Percentiles rank a stretch among this genome's conserved stretches.
phyloP scores from a whole-genome alignment of 208 protist species.

The Acanthamoeba lugdunensis region DNA sequence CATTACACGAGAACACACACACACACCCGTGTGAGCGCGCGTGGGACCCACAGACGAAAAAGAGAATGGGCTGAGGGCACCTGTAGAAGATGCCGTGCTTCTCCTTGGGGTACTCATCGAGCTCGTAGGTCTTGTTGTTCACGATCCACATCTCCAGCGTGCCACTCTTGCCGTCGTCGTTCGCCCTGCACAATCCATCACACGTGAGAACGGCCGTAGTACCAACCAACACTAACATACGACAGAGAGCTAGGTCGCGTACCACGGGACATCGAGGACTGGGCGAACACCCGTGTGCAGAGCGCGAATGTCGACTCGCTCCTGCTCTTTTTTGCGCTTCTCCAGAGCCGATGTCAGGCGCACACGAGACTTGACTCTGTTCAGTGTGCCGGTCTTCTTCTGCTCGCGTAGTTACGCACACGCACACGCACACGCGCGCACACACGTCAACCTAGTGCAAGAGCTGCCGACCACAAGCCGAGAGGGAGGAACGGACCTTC shows the following conservation, averaged over 20 bases:
- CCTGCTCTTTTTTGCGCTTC: slow-evolving; percentile 65
- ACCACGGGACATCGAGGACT: slow-evolving; percentile 31
- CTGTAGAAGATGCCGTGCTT: slow-evolving; percentile 75
- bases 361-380: slow-evolving; percentile 67
- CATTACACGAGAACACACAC: background rate
- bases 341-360: slow-evolving; percentile 21
- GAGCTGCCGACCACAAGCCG: too few relatives aligned
- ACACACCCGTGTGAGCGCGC: too few relatives aligned
- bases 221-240: background rate
- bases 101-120: slow-evolving; percentile 21
- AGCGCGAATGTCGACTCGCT: slow-evolving; percentile 51
- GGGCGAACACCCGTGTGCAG: slow-evolving; percentile 62
- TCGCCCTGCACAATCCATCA: slow-evolving; percentile 6
- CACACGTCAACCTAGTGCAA: background rate
- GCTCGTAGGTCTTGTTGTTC: slow-evolving; percentile 68
- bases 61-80: background rate
- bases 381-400: slow-evolving; percentile 68
- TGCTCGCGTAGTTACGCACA: background rate
- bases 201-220: background rate
- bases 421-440: background rate
- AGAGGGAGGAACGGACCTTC: background rate
- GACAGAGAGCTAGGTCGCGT: background rate
- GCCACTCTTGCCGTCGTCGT: slow-evolving; percentile 47
- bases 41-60: too few relatives aligned
- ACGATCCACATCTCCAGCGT: slow-evolving; percentile 68